phyloP scores from a whole-genome alignment of 176 grass and related monocot species.

The Aegilops bicornis region DNA sequence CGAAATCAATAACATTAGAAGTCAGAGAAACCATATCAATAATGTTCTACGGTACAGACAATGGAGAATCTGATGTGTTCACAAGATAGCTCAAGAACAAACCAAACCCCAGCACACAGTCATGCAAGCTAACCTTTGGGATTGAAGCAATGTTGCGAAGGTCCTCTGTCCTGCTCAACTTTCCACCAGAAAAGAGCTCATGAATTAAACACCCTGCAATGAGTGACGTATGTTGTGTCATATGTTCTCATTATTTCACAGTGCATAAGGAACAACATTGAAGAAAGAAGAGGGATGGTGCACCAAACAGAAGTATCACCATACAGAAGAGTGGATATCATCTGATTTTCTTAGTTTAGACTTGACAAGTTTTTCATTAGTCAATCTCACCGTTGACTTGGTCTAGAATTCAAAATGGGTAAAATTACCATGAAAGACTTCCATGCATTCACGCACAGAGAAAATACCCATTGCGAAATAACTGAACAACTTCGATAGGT shows the following conservation, averaged over 20 bases:
- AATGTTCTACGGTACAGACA: neutral
- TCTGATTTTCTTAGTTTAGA: slow-evolving; percentile 10
- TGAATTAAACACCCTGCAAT: slow-evolving; percentile 93
- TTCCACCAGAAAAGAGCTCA: slow-evolving; percentile 86
- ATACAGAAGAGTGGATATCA: neutral
- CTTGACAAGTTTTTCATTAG: neutral
- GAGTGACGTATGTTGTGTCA: neutral
- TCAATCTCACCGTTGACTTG: neutral
- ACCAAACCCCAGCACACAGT: neutral
- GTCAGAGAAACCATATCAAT: neutral
- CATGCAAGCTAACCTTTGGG: slow-evolving; percentile 70
- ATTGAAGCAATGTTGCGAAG: slow-evolving; percentile 88
- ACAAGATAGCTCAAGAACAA: slow-evolving; percentile 23
- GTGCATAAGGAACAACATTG: slow-evolving; percentile 1
- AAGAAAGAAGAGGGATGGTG: neutral
- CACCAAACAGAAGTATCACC: neutral
- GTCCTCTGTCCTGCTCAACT: slow-evolving; percentile 94
- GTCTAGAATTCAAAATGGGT: slow-evolving; percentile 20
- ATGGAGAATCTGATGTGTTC: neutral
- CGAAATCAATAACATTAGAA: slow-evolving; percentile 6
- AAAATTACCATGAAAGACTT: slow-evolving; percentile 1
- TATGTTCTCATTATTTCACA: slow-evolving; percentile 29
- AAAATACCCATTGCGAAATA: neutral
- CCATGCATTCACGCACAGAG: neutral
- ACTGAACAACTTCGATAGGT: neutral